Evolutionary conservation across 2,329 filamentous ascomycete species (phyloP), one percentile per base, ranked within the genome.

Genomic region (Aspergillus flavus): DNA sequence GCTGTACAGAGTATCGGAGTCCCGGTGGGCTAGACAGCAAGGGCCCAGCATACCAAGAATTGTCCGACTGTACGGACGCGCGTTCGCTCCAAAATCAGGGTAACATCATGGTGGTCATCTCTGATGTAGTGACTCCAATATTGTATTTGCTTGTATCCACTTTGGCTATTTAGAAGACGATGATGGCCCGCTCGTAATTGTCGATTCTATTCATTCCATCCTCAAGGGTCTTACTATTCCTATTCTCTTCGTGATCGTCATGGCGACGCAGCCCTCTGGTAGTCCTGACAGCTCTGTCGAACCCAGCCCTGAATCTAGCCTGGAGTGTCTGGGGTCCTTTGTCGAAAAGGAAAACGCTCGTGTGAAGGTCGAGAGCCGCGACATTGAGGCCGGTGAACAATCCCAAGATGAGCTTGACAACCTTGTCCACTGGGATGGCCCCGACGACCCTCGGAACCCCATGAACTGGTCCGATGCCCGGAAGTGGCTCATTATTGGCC

Each of bases 401-500:
- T 60, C 61, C 41, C 59, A 61, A 7, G 48, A 64, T 58, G 61
- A 62, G 34, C 57, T 57, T 57, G 61, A 59, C 53, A 61, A 46
- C 39, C 16, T 62, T 14, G 61, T 66, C 11, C 52, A 66, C 41
- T 67, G 65, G 65, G 59, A 67, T 46, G 59, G 65, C 21, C 59
- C 64, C 16, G 39, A 59, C 30, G 67, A 68, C 21, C 67, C 65
- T 26, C 30, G 56, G 46, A 68, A 68, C 21, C 65, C 67, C 3
- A 61, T 67, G 67, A 68, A 68, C 53, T 68, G 67, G 67, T 28
- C 60, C 6, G 53, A 32, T 54, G 28, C 41, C 12, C 65, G 62
- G 28, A 68, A 68, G 61, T 68, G 67, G 67, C 21, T 64, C 19
- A 64, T 59, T 4, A 68, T 68, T 7, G 67, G 59, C 23, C 32